These are phyloP conservation scores for Fusarium anguioides DNA, from an alignment of 2,329 filamentous ascomycete genomes.

Conservation along the genomic window DNA sequence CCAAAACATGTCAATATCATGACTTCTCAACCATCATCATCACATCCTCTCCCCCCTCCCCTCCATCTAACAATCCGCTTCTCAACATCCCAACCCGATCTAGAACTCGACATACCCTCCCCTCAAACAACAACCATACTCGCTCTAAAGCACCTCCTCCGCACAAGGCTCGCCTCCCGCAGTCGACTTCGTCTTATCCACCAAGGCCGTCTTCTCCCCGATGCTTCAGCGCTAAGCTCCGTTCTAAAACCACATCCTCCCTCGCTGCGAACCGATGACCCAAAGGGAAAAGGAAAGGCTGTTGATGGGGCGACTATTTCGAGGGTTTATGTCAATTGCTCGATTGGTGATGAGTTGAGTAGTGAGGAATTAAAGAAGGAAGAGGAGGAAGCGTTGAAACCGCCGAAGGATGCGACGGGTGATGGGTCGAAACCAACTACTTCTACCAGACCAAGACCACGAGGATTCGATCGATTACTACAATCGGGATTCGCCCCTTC, in stretches of 20 bases:
- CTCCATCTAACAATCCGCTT: constrained; percentile 91
- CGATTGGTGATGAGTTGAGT: constrained; percentile 81
- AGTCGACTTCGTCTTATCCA: constrained; percentile 89
- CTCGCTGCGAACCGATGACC: constrained; percentile 53
- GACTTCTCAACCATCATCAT: constrained; percentile 37
- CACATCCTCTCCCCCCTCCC: constrained; percentile 50
- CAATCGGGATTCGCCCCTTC: constrained; percentile 82
- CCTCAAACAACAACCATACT: constrained; percentile 78
- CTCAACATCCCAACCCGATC: constrained; percentile 84
- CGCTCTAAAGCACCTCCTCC: constrained; percentile 84
- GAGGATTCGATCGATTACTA: constrained; percentile 90
- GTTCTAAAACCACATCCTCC: constrained; percentile 75
- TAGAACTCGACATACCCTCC: constrained; percentile 78
- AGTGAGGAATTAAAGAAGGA: constrained; percentile 76
- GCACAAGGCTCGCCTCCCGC: constrained; percentile 73
- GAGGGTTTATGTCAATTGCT: constrained; percentile 91
- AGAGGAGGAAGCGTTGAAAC: constrained; percentile 57
- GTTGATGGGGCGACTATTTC: constrained; percentile 62
- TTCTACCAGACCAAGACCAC: constrained; percentile 53
- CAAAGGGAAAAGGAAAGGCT: constrained; percentile 68
- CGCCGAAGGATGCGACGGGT: constrained; percentile 61
- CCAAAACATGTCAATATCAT: constrained; percentile 44
- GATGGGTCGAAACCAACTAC: constrained; percentile 48
- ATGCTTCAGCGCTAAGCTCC: constrained; percentile 73
- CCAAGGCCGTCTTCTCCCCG: constrained; percentile 85